Percentiles rank a stretch among this genome's conserved stretches.
Conservation (phyloP, 2,329 filamentous ascomycete genomes). For the Tolypocladium cylindrosporum region DNA sequence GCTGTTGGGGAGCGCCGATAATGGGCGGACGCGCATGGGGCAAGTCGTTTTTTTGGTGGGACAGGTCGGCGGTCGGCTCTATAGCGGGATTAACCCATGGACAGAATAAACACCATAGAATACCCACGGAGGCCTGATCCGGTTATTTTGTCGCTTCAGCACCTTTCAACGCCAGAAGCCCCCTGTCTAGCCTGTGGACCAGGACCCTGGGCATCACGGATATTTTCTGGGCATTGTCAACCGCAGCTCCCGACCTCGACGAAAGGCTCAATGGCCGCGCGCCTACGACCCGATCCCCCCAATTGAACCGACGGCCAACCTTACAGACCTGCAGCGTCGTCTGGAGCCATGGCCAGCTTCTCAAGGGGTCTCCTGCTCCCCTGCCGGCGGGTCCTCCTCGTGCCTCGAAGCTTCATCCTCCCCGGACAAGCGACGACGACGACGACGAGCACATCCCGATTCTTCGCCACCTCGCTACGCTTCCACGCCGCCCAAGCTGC, state of each 20-base stretch:
- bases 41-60: slow-evolving; percentile 19
- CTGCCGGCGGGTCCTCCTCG: slow-evolving; percentile 13
- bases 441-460: slow-evolving; percentile 12
- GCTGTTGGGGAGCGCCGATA: slow-evolving; percentile 23
- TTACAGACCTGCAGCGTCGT: not conserved
- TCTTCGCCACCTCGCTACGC: slow-evolving; percentile 18
- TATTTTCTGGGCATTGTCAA: not conserved
- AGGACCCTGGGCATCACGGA: not conserved
- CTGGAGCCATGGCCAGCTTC: slow-evolving; percentile 19
- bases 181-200: not conserved
- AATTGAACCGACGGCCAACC: not conserved
- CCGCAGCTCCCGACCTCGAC: not conserved
- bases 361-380: slow-evolving; percentile 18
- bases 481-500: slow-evolving; percentile 9
- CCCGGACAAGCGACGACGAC: slow-evolving; percentile 5
- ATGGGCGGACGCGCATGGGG: slow-evolving; percentile 15
- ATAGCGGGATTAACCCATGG: not conserved
- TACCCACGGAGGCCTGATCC: not conserved
- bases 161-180: not conserved
- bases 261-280: not conserved
- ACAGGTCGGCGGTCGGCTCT: not conserved
- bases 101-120: not conserved
- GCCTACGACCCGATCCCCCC: not conserved
- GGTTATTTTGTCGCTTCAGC: not conserved
- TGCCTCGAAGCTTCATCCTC: slow-evolving; percentile 10